These are phyloP conservation scores for Botrytis squamosa DNA, from an alignment of 2,329 filamentous ascomycete species.

Conservation along the genomic window DNA sequence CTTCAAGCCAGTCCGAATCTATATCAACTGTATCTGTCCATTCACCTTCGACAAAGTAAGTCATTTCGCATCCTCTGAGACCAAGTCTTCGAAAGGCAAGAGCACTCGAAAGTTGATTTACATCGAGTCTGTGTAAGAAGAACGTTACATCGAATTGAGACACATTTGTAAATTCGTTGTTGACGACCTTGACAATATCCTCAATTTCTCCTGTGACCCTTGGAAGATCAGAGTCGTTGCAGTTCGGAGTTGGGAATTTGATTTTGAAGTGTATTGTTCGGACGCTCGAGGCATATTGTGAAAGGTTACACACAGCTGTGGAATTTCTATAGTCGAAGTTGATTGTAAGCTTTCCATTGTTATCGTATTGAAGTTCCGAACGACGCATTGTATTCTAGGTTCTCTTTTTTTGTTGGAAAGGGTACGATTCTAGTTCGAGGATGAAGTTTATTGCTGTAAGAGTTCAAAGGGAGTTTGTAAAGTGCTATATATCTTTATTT, in stretches of 20 bases:
- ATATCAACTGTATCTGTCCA: neutral
- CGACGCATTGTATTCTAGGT: neutral
- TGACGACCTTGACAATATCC: neutral
- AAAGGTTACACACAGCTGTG: neutral
- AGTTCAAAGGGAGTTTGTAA: neutral
- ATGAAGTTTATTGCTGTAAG: neutral
- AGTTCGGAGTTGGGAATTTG: neutral
- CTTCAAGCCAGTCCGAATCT: neutral
- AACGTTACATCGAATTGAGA: neutral
- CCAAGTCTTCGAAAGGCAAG: neutral
- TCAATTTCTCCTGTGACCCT: neutral
- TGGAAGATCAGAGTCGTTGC: neutral
- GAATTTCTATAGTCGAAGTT: neutral
- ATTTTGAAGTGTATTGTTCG: neutral
- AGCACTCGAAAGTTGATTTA: neutral
- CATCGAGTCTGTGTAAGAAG: neutral
- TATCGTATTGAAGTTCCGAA: neutral
- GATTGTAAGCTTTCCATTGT: neutral
- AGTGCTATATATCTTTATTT: neutral
- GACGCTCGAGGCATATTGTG: neutral
- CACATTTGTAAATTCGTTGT: neutral
- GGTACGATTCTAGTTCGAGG: neutral
- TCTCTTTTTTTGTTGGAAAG: neutral
- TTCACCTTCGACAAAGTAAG: neutral
- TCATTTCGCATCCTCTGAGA: neutral